These are phyloP conservation scores for Annulohypoxylon nitens DNA, from an alignment of 495 filamentous ascomycete species.

Conservation along the genomic window DNA sequence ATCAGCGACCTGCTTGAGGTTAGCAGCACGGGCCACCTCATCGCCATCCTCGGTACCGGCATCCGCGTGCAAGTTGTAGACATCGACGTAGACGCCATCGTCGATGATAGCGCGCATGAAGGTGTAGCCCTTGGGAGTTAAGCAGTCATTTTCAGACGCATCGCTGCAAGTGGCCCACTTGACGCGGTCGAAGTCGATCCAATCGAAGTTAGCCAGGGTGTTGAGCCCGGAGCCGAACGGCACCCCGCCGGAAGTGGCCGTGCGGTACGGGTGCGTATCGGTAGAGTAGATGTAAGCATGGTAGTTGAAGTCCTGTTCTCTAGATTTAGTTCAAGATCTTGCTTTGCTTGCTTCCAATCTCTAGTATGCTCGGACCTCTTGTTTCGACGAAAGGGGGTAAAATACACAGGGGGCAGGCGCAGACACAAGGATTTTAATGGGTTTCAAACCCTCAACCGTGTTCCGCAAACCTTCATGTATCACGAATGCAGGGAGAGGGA, in stretches of 20 bases:
- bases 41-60: constrained; percentile 67
- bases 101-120: constrained; percentile 66
- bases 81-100: constrained; percentile 64
- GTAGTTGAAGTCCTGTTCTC: constrained; percentile 70
- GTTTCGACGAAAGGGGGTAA: constrained; percentile 24
- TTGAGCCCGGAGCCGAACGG: constrained; percentile 72
- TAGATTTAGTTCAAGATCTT: constrained; percentile 17
- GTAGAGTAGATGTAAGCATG: constrained; percentile 69
- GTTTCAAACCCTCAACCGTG: constrained; percentile 36
- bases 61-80: constrained; percentile 74
- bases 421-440: constrained; percentile 17
- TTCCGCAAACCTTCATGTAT: constrained; percentile 16
- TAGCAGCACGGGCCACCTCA: constrained; percentile 63
- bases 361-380: constrained; percentile 27
- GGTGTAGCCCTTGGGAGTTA: constrained; percentile 75
- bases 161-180: constrained; percentile 71
- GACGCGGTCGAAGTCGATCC: constrained; percentile 66
- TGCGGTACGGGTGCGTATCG: constrained; percentile 69
- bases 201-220: constrained; percentile 68
- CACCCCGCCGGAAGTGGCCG: constrained; percentile 71
- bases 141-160: constrained; percentile 66
- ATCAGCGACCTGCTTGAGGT: constrained; percentile 67
- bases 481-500: constrained; percentile 14
- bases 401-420: constrained; percentile 1
- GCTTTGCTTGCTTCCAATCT: background rate